Base-by-base conservation (phyloP, 495 filamentous ascomycete genomes). In the Penicillium desertorum region DNA sequence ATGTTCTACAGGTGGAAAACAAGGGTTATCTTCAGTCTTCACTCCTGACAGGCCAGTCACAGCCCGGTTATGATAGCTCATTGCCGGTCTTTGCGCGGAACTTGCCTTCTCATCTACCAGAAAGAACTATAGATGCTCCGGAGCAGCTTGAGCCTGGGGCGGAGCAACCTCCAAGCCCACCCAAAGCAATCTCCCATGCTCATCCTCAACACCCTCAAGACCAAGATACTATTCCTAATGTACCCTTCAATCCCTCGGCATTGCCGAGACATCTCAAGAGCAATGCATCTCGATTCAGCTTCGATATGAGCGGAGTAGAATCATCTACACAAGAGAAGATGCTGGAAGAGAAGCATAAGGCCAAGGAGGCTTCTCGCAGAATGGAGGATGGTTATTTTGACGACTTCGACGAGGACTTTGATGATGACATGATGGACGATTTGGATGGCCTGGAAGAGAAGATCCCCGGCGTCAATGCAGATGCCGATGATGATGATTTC, bases 281-380 rank as follows among this genome's bases (percentile, higher is more conserved):
- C 68, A 93, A 87, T 51, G 88, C 91, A 0, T 95, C 90, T 3
- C 79, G 92, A 10, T 96, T 97, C 62, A 95, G 91, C 65, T 97
- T 97, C 63, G 91, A 96, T 64, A 89, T 96, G 81, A 77, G 71
- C 20, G 82, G 83, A 11, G 84, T 87, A n/a, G 91, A 89, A 32
- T 85, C 89, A 14, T 86, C 88, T 5, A 81, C 81, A 11, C 86
- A 96, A 67, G 92, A 97, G 68, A 86, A 86, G 65, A 65, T 92
- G 2, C 71, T 97, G 16, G 92, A 97, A 74, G 91, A 96, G 66
- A 85, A 90, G 39, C 88, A 94, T 61, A 86, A 89, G 51, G 82
- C 88, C 55, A 86, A 88, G 49, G 86, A 87, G 36, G 80, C 76
- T 4, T 72, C 71, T 56, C 75, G 71, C 32, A 78, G 68, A 12